Conservation (phyloP, 2,329 filamentous ascomycete genomes). For the Periconia macrospinosa region DNA sequence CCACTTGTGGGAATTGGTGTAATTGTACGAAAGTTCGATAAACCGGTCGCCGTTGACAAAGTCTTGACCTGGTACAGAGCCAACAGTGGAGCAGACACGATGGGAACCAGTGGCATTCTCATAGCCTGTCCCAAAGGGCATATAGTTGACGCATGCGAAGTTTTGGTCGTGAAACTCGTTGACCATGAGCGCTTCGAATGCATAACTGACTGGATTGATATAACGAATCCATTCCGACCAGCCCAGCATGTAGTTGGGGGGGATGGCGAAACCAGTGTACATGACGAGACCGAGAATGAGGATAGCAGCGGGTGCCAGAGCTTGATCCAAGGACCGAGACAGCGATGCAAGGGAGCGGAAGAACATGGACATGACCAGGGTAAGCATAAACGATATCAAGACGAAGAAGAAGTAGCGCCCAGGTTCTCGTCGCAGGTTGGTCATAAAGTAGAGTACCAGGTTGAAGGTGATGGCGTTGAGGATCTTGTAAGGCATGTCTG, state of each 20-base stretch:
- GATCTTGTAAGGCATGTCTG: constrained; percentile 82
- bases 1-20: constrained; percentile 47
- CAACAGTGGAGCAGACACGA: constrained; percentile 46
- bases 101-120: constrained; percentile 27
- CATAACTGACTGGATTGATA: constrained; percentile 76
- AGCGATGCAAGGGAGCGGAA: constrained; percentile 80
- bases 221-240: constrained; percentile 88
- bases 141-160: constrained; percentile 54
- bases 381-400: constrained; percentile 72
- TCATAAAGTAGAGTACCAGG: constrained; percentile 82
- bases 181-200: constrained; percentile 77
- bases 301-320: constrained; percentile 58
- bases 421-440: constrained; percentile 72
- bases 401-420: constrained; percentile 85
- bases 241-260: constrained; percentile 66
- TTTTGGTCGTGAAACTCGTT: constrained; percentile 75
- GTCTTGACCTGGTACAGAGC: constrained; percentile 42
- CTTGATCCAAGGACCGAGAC: constrained; percentile 66
- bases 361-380: constrained; percentile 81
- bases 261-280: constrained; percentile 67
- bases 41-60: constrained; percentile 45
- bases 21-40: constrained; percentile 38
- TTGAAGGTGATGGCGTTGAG: constrained; percentile 77
- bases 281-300: constrained; percentile 68
- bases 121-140: constrained; percentile 49